A percentile compares a stretch with the other conserved stretches of the same genome.
Conservation (phyloP, 305 asterid species). For the Andrographis paniculata region DNA sequence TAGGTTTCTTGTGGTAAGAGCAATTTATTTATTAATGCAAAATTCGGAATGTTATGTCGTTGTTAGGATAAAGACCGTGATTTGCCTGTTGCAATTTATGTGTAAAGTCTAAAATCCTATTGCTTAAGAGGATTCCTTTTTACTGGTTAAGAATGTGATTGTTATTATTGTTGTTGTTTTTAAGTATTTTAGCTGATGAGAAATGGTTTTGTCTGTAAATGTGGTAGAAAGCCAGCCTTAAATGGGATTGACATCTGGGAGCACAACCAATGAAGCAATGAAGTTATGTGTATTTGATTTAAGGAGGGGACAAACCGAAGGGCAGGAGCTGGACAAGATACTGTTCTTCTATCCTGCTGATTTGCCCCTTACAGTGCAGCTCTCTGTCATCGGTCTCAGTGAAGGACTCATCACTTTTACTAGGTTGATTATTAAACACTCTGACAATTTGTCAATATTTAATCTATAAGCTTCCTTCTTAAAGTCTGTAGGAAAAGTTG, state of each 20-base stretch:
- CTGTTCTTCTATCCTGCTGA: conserved; percentile 83
- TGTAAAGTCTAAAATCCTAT: no score
- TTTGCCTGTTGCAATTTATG: no score
- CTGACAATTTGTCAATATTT: not conserved
- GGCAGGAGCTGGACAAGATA: conserved; percentile 93
- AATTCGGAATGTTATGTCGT: no score
- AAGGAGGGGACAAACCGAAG: conserved; percentile 94
- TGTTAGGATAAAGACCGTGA: no score
- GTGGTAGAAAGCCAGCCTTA: not conserved
- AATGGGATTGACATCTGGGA: conserved; percentile 68
- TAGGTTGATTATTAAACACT: conserved; percentile 29
- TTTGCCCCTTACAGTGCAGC: conserved; percentile 62
- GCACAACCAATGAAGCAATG: conserved; percentile 42
- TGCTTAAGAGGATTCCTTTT: no score
- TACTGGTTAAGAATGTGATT: no score
- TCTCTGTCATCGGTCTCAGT: conserved; percentile 84
- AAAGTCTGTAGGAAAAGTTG: no score
- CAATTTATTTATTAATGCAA: no score
- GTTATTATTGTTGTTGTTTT: not conserved
- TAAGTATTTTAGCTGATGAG: not conserved
- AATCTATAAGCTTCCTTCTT: no score
- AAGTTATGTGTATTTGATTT: conserved; percentile 82
- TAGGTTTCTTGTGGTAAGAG: no score
- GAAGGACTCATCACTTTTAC: conserved; percentile 87
- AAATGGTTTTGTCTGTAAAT: not conserved